These are phyloP conservation scores for Diaporthe helianthi DNA, from an alignment of 2,329 filamentous ascomycete species.

Conservation along the genomic window DNA sequence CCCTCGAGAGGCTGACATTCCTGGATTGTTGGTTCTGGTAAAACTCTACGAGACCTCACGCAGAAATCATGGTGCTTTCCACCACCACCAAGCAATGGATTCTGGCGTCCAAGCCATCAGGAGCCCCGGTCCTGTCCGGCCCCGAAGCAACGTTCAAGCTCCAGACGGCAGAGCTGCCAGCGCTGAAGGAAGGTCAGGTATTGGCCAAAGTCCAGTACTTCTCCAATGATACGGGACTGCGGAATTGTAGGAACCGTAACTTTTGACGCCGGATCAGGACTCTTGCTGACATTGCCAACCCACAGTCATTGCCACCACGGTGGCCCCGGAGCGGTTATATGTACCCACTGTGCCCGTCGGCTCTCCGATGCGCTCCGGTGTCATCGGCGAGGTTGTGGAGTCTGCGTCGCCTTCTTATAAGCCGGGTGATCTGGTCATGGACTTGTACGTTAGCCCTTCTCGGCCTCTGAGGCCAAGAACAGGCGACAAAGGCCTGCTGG, in stretches of 20 bases:
- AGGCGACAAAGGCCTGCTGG: neutral
- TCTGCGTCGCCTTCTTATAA: constrained; percentile 37
- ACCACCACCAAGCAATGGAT: constrained; percentile 42
- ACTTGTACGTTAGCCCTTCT: constrained; percentile 16
- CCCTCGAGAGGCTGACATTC: neutral
- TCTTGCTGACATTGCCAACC: neutral
- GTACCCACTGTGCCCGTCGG: constrained; percentile 39
- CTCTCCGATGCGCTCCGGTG: constrained; percentile 40
- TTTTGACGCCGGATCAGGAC: no score
- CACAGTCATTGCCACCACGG: constrained; percentile 39
- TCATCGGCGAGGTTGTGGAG: constrained; percentile 42
- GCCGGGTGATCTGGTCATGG: constrained; percentile 39
- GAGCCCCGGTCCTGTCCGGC: constrained; percentile 39
- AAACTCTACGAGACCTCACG: neutral
- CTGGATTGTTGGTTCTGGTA: neutral
- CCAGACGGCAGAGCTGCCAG: constrained; percentile 38
- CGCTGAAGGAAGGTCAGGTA: constrained; percentile 39
- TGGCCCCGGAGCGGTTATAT: constrained; percentile 41
- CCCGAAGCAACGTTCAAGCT: constrained; percentile 42
- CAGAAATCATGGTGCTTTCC: constrained; percentile 1
- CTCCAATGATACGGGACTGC: constrained; percentile 43
- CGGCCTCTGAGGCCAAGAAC: neutral
- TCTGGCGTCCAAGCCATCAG: constrained; percentile 39
- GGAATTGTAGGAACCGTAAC: constrained; percentile 35
- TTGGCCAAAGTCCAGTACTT: constrained; percentile 40